phyloP scores from a whole-genome alignment of 768 basidiomycete species.

The Amanita fuliginea region DNA sequence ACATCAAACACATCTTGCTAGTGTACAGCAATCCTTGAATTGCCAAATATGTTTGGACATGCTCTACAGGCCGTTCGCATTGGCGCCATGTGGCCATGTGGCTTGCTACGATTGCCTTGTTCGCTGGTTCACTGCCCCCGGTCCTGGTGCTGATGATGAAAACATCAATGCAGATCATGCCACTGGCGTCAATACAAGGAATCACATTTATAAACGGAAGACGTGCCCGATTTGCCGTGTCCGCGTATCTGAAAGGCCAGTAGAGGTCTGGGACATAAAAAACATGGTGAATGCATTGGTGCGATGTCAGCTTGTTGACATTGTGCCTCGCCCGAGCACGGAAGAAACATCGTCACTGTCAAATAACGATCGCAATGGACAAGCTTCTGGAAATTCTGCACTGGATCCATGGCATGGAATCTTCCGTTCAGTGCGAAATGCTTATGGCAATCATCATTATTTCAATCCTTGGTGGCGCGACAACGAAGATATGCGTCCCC shows the following conservation, averaged over 20 bases:
- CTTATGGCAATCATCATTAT: not conserved
- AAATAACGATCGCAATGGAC: constrained; percentile 14
- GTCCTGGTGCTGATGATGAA: constrained; percentile 10
- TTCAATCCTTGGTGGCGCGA: constrained; percentile 4
- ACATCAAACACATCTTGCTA: constrained; percentile 41
- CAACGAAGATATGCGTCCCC: constrained; percentile 11
- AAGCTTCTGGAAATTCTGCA: constrained; percentile 11
- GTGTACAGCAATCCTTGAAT: constrained; percentile 52
- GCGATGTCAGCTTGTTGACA: constrained; percentile 40
- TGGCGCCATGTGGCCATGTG: constrained; percentile 68
- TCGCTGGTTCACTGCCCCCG: constrained; percentile 56
- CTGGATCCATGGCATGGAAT: constrained; percentile 59
- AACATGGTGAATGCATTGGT: constrained; percentile 42
- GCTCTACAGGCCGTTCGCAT: constrained; percentile 61
- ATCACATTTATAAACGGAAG: constrained; percentile 47
- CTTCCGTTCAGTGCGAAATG: constrained; percentile 24
- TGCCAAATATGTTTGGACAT: constrained; percentile 77
- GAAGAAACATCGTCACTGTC: constrained; percentile 14
- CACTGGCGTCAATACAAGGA: constrained; percentile 24
- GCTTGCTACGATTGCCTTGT: constrained; percentile 65
- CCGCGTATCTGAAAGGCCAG: constrained; percentile 44
- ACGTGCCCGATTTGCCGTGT: constrained; percentile 72
- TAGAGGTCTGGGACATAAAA: constrained; percentile 66
- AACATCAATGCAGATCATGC: constrained; percentile 14
- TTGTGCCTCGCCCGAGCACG: constrained; percentile 12